phyloP scores from a whole-genome alignment of 1,284 basidiomycete species.

The Trichosporon ovoides region DNA sequence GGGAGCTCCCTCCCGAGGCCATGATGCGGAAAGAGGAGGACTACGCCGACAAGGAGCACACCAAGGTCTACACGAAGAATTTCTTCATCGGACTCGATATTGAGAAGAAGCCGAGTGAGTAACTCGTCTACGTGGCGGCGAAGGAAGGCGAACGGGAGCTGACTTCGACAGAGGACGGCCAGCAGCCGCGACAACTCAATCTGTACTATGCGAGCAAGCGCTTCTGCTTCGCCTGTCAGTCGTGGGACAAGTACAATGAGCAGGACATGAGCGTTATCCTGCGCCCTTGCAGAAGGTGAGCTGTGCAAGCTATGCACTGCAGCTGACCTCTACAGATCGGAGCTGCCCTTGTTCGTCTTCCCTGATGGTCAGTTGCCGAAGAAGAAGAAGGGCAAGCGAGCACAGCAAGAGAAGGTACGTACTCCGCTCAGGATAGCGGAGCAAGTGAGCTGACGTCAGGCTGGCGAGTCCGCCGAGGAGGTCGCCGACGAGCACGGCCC shows the following conservation, averaged over 20 bases:
- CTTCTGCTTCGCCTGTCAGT: conserved; percentile 90
- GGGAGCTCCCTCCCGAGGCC: conserved; percentile 69
- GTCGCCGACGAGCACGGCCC: conserved; percentile 40
- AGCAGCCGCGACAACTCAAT: conserved; percentile 66
- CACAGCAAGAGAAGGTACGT: conserved; percentile 32
- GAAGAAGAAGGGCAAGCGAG: conserved; percentile 44
- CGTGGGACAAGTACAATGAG: conserved; percentile 95
- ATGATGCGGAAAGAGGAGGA: conserved; percentile 72
- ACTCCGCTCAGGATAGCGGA: background rate
- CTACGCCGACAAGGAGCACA: conserved; percentile 68
- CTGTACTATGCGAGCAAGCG: conserved; percentile 95
- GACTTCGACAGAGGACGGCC: conserved; percentile 35
- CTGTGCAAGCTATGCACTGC: background rate
- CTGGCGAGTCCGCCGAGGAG: conserved; percentile 8
- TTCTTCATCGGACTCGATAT: conserved; percentile 96
- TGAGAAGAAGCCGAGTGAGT: conserved; percentile 80
- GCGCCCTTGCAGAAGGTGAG: conserved; percentile 85
- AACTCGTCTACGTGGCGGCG: conserved; percentile 12
- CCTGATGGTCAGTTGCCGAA: conserved; percentile 42
- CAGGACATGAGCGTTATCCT: conserved; percentile 90
- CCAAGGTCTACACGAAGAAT: conserved; percentile 81
- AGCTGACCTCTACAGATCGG: conserved; percentile 25
- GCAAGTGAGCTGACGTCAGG: conserved; percentile 3
- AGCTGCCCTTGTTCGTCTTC: conserved; percentile 42
- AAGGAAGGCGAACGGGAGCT: conserved; percentile 15